These are phyloP conservation scores for Bipolaris bicolor DNA, from an alignment of 2,329 filamentous ascomycete species.

Conservation along the genomic window DNA sequence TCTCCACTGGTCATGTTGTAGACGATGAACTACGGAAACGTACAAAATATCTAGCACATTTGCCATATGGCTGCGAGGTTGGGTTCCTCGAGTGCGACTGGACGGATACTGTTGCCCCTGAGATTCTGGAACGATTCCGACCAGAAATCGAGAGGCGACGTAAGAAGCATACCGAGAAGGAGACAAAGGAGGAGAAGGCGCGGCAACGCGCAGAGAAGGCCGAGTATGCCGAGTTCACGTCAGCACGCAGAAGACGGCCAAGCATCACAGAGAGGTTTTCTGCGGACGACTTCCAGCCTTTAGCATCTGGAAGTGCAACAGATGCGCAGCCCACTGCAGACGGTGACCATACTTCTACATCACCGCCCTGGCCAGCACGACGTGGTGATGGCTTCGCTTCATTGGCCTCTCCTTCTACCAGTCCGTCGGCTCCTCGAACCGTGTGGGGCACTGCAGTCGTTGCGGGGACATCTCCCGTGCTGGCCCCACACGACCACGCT, in stretches of 20 bases:
- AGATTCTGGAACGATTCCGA: conserved; percentile 77
- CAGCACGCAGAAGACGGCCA: conserved; percentile 65
- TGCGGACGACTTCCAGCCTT: conserved; percentile 54
- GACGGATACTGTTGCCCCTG: conserved; percentile 82
- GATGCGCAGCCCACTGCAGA: conserved; percentile 36
- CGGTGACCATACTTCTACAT: conserved; percentile 49
- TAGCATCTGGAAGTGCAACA: conserved; percentile 37
- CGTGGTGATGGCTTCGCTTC: conserved; percentile 66
- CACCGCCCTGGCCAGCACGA: conserved; percentile 59
- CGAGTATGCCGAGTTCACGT: conserved; percentile 73
- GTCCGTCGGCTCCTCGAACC: conserved; percentile 75
- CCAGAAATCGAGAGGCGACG: conserved; percentile 76
- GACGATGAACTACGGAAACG: conserved; percentile 84
- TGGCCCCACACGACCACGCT: conserved; percentile 52
- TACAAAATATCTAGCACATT: conserved; percentile 83
- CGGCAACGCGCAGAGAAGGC: conserved; percentile 79
- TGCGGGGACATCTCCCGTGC: conserved; percentile 61
- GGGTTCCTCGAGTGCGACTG: conserved; percentile 93
- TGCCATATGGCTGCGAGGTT: conserved; percentile 89
- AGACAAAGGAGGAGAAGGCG: conserved; percentile 84
- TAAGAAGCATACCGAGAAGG: conserved; percentile 81
- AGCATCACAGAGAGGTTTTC: conserved; percentile 61
- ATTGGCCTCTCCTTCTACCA: conserved; percentile 79
- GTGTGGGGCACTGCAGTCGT: conserved; percentile 90
- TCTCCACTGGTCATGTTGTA: conserved; percentile 85